Base-by-base conservation (phyloP, 495 filamentous ascomycete species). In the Articulospora tetracladia region DNA sequence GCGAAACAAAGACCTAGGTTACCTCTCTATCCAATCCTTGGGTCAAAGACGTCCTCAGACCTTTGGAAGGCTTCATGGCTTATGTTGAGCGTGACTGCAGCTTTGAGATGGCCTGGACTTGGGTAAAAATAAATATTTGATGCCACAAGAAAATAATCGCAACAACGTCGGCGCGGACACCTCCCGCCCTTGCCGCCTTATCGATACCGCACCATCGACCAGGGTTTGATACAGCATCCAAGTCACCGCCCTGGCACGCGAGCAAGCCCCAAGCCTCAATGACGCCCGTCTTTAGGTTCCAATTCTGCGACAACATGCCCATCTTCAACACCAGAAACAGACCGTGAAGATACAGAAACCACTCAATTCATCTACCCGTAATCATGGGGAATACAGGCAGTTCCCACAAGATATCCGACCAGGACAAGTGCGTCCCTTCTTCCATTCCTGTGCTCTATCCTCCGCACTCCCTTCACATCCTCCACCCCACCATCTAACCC, bases 361-460 rank as follows among this genome's bases (percentile, higher is more conserved):
- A 8, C n/a, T 47, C 34, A 51, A 39, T 26, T 20, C 20, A 17
- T 0, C 15, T 32, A 22, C 20, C 25, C 26, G 22, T 15, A 19
- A 61, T 27, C 46, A 90, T 90, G 87, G 87, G 87, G 49, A 90
- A 89, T 71, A 70, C 78, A 10, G 70, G 71, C 64, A 89, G 86
- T 70, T 74, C 85, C 41, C 77, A 81, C 68, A 90, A 87, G 74
- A 85, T 91, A 58, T 87, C 87, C 34, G 79, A 85, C 23, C 87
- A 90, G 69, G 87, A 91, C 71, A 82, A 83, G 87, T 88, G 7
- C 20, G 58, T 65, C 36, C 19, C 20, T 51, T 12, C 22, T 19
- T 44, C 28, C 15, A 20, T 23, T 1, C 6, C 39, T n/a, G n/a
- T n/a, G n/a, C n/a, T 19, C 39, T 32, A 4, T 32, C 30, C 13